Conservation (phyloP, 2,329 filamentous ascomycete genomes). For the Fusarium verticillioides region DNA sequence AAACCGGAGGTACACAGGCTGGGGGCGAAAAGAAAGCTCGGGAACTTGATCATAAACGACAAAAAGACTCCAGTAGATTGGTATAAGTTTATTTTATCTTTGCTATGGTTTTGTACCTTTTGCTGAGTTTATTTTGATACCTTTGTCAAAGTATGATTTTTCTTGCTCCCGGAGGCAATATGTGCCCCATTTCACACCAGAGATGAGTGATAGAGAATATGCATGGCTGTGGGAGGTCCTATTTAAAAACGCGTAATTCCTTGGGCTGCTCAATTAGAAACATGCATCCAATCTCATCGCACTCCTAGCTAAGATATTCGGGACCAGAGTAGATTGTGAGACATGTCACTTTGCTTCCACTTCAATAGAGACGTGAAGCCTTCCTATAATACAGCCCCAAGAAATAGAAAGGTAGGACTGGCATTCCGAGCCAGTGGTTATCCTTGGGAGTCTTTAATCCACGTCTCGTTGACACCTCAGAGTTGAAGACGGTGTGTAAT, state of each 20-base stretch:
- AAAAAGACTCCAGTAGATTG: background rate
- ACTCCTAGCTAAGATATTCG: background rate
- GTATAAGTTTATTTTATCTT: background rate
- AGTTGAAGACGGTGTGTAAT: background rate
- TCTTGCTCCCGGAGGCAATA: background rate
- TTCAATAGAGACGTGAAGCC: background rate
- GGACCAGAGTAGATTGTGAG: background rate
- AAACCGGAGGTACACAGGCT: accelerated
- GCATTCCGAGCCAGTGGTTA: accelerated
- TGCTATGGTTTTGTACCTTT: background rate
- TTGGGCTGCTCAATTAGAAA: background rate
- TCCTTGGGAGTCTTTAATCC: accelerated
- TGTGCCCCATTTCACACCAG: background rate
- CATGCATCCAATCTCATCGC: background rate
- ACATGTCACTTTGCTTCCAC: background rate
- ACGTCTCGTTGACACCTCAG: background rate
- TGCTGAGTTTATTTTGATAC: background rate
- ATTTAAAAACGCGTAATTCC: background rate
- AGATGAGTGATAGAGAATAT: background rate
- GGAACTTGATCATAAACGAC: background rate
- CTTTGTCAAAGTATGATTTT: background rate
- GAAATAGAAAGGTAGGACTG: background rate
- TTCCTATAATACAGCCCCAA: background rate
- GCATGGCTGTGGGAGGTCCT: background rate
- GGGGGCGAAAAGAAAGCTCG: background rate